Base-by-base conservation (phyloP, 2,329 filamentous ascomycete species). In the Ophiocordyceps sinensis region DNA sequence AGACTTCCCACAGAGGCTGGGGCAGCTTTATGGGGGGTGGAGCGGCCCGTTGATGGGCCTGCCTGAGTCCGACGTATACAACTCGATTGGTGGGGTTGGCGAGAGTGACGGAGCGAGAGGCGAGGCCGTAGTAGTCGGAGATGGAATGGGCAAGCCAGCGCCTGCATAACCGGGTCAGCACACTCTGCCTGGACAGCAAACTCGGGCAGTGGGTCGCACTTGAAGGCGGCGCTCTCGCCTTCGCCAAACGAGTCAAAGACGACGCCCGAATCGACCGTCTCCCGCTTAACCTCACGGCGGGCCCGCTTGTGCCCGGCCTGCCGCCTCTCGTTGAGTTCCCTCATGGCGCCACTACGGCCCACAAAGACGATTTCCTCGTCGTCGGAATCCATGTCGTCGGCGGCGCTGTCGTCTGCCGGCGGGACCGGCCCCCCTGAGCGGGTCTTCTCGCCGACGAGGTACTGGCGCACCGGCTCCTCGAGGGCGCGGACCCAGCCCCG, bases 281-380 rank as follows among this genome's bases (percentile, higher is more conserved):
- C 74, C 49, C 75, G 72, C 40, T 74, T 63, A 28, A 65, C 59
- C 45, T 75, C 66, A 35, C 72, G 65, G 34, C 68, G 62, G 3
- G 68, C 69, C 51, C 62, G 64, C 55, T 71, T 73, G 54, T 69
- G 71, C 36, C 49, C 46, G 11, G 47, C 48, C 19, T 49, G 64
- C 63, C 36, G 66, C 63, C 44, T 67, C 47, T 58, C 50, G 19
- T 46, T 49, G 46, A 56, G 38, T 41, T 54, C 57, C 13, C 59
- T 65, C 63, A 66, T 85, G 60, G 61, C 75, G 58, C 78, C 80
- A 71, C 64, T 78, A 57, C 53, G 66, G 1, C 85, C 88, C 5
- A 93, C 78, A 58, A 95, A 95, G 11, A 95, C 87, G 49, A 95
- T 86, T 63, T 94, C 86, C 46, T 94, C 87, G 46, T 93, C 86